phyloP scores from a whole-genome alignment of 345 rosid species.

The Pugionium dolabratum region DNA sequence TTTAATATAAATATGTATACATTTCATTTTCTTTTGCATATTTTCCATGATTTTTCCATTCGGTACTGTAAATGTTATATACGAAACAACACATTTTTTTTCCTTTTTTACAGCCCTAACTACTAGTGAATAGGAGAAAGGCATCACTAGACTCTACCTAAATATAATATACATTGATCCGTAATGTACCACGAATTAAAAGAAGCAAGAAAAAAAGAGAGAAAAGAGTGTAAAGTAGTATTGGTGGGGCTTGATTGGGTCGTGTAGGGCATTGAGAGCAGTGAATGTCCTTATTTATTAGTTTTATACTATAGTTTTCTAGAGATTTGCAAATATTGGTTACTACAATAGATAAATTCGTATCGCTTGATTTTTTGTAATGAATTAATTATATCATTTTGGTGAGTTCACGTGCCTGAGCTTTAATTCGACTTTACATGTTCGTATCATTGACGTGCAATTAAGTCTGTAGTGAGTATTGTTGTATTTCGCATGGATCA shows the following conservation, averaged over 20 bases:
- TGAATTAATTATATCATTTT: not conserved
- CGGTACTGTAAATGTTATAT: no score
- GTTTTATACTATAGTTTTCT: conserved; percentile 17
- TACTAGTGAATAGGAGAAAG: no score
- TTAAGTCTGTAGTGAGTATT: not conserved
- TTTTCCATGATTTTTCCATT: no score
- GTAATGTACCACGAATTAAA: conserved; percentile 7
- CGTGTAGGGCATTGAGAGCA: conserved; percentile 27
- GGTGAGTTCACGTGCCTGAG: conserved; percentile 31
- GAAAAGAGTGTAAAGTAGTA: conserved; percentile 9
- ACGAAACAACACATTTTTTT: no score
- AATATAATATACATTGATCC: not conserved
- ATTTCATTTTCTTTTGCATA: no score
- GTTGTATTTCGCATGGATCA: conserved; percentile 20
- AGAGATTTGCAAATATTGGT: conserved; percentile 9
- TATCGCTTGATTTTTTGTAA: conserved; percentile 4
- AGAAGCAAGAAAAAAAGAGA: not conserved
- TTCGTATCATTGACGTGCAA: conserved; percentile 21
- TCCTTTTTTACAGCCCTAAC: no score
- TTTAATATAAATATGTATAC: no score
- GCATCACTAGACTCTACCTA: no score
- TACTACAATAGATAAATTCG: not conserved
- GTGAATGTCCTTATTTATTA: conserved; percentile 28
- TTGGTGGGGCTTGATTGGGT: conserved; percentile 21
- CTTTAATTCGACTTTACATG: conserved; percentile 17